These are phyloP conservation scores for Lecanicillium sp. DNA, from an alignment of 2,329 filamentous ascomycete genomes.

Conservation along the genomic window DNA sequence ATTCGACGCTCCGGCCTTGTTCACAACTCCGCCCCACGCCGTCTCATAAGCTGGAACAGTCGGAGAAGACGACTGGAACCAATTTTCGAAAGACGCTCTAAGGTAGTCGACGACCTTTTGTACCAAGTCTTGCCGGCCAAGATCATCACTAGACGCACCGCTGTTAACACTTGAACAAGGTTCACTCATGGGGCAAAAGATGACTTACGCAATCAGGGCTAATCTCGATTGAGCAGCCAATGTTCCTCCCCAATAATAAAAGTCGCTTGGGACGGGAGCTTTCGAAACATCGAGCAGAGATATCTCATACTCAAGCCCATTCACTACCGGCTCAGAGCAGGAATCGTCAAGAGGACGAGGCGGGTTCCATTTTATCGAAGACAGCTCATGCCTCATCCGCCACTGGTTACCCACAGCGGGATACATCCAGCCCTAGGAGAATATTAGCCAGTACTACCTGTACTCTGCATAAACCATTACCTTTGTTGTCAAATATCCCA, in stretches of 20 bases:
- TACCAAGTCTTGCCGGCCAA: conserved; percentile 14
- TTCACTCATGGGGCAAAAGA: neutral
- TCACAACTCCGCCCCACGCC: conserved; percentile 16
- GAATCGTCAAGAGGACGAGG: conserved; percentile 14
- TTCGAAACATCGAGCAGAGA: conserved; percentile 10
- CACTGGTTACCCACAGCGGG: conserved; percentile 14
- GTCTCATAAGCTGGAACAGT: conserved; percentile 15
- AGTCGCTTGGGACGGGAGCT: conserved; percentile 14
- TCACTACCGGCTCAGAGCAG: conserved; percentile 11
- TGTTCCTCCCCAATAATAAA: conserved; percentile 17
- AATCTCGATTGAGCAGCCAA: conserved; percentile 14
- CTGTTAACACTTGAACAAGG: conserved; percentile 2
- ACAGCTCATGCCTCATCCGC: conserved; percentile 14
- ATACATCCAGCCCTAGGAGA: conserved; percentile 16
- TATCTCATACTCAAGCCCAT: conserved; percentile 16
- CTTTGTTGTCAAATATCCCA: conserved; percentile 17
- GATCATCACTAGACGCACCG: conserved; percentile 10
- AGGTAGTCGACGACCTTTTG: conserved; percentile 13
- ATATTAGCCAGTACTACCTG: neutral
- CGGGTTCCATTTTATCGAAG: conserved; percentile 14
- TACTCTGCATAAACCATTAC: conserved; percentile 4
- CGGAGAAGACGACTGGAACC: conserved; percentile 13
- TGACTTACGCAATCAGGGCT: conserved; percentile 16
- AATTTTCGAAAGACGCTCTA: conserved; percentile 14
- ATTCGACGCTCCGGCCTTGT: conserved; percentile 14